phyloP scores from a whole-genome alignment of 2,329 filamentous ascomycete genomes.

The Dothideomycetes sp. region DNA sequence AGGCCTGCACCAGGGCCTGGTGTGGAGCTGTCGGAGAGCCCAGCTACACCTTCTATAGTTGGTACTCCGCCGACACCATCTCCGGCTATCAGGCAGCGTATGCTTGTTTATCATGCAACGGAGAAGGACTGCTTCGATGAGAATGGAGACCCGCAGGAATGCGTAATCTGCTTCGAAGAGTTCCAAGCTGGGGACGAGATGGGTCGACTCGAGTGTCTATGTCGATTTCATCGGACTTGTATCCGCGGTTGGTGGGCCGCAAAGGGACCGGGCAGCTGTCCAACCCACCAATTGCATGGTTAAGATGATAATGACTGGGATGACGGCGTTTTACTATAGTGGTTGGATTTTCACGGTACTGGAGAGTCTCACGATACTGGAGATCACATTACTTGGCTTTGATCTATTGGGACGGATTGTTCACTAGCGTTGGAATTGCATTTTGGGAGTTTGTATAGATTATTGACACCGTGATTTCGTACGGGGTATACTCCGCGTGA shows the following conservation, averaged over 20 bases:
- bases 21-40: background rate
- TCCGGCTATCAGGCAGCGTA: conserved; percentile 21
- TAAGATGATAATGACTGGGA: conserved; percentile 9
- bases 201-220: conserved; percentile 50
- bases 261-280: conserved; percentile 45
- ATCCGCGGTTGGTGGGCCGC: conserved; percentile 50
- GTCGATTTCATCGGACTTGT: conserved; percentile 52
- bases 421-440: no score
- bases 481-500: no score
- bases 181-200: conserved; percentile 49
- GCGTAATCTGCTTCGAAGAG: conserved; percentile 55
- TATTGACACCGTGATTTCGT: no score
- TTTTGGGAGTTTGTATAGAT: no score
- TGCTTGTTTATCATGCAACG: conserved; percentile 45
- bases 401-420: no score
- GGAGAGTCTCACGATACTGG: no score
- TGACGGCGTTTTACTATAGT: background rate
- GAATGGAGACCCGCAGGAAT: conserved; percentile 42
- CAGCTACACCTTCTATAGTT: background rate
- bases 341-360: background rate
- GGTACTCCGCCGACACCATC: background rate
- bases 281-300: conserved; percentile 43
- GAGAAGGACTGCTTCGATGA: conserved; percentile 53
- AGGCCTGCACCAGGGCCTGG: conserved; percentile 6
- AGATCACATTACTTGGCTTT: no score